Base-by-base conservation (phyloP, 192 early-diverging fungal species). In the Chytriomyces hyalinus region DNA sequence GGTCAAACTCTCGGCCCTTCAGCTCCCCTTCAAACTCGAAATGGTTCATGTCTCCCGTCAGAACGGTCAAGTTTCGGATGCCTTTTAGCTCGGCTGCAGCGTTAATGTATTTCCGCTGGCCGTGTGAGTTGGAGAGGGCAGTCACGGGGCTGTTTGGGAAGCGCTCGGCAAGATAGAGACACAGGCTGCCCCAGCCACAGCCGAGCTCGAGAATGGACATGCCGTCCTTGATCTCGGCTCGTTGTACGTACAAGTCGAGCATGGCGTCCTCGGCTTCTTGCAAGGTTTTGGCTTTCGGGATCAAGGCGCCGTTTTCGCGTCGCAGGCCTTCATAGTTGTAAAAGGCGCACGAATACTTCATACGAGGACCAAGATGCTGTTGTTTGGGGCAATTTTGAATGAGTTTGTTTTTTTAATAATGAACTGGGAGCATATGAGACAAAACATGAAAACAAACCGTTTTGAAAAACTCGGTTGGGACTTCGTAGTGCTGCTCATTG, bases 401-500 rank as follows among this genome's bases (percentile, higher is more conserved):
- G 36, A 36, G 36, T 36, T 36, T 36, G 36, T 36, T 36, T 36
- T 36, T 36, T 36, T 36, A 36, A 36, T 36, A 36, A 36, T 36
- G 36, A 36, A 36, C 36, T 36, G 1, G 0, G 36, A 36, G 36
- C 36, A 36, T 36, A 36, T 2, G 20, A n/a, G 53, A n/a, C 53
- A 20, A 57, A 26, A 26, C 0, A 26, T 26, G n/a, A 20, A 20
- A 57, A 57, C 53, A n/a, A 13, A 57, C 53, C 70, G 22, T 57
- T 28, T 48, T 72, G 57, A 90, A 88, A 79, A 90, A 91, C 69
- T 84, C 82, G 10, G 86, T 86, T 6, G 89, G 86, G 6, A 90
- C 82, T 78, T 92, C 91, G 78, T 92, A 92, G 70, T 92, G 91
- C 81, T 92, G 91, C 74, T 92, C 85, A 64, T 92, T 92, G 36